phyloP scores from a whole-genome alignment of 306 rosid genomes.

The Calophaca sinica region DNA sequence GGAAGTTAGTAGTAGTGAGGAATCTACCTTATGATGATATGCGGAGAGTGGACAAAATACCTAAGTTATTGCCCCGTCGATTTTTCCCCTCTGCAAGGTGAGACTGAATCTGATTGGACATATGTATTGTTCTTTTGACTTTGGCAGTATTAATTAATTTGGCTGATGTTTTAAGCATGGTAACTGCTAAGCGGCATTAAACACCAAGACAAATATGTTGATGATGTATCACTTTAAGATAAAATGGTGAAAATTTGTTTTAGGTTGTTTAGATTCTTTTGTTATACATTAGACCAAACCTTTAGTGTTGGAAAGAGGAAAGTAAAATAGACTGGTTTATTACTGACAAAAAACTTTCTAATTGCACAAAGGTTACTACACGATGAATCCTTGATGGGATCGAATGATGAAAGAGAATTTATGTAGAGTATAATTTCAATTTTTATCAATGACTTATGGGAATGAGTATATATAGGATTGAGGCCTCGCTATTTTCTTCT shows the following conservation, averaged over 20 bases:
- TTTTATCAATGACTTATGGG: too few relatives aligned
- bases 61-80: slow-evolving; percentile 90
- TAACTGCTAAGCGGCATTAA: too few relatives aligned
- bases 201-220: slow-evolving; percentile 3
- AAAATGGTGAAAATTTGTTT: background rate
- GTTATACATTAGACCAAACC: background rate
- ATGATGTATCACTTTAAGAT: background rate
- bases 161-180: slow-evolving; percentile 30
- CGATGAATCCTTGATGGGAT: too few relatives aligned
- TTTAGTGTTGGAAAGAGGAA: too few relatives aligned
- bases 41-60: slow-evolving; percentile 96
- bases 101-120: slow-evolving; percentile 45
- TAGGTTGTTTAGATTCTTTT: background rate
- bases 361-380: too few relatives aligned
- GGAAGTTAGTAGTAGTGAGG: slow-evolving; percentile 89
- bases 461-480: too few relatives aligned
- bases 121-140: slow-evolving; percentile 2
- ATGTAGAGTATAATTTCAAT: too few relatives aligned
- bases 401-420: too few relatives aligned
- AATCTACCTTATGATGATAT: slow-evolving; percentile 88
- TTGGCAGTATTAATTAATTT: slow-evolving; percentile 33
- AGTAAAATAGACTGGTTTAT: background rate
- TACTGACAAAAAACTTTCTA: too few relatives aligned
- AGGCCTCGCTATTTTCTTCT: too few relatives aligned
- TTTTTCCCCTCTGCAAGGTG: slow-evolving; percentile 97